Percentiles rank a stretch among this genome's conserved stretches.
These are phyloP conservation scores for Raddia guianensis DNA, from an alignment of 176 grass and related monocot genomes.

Conservation along the genomic window DNA sequence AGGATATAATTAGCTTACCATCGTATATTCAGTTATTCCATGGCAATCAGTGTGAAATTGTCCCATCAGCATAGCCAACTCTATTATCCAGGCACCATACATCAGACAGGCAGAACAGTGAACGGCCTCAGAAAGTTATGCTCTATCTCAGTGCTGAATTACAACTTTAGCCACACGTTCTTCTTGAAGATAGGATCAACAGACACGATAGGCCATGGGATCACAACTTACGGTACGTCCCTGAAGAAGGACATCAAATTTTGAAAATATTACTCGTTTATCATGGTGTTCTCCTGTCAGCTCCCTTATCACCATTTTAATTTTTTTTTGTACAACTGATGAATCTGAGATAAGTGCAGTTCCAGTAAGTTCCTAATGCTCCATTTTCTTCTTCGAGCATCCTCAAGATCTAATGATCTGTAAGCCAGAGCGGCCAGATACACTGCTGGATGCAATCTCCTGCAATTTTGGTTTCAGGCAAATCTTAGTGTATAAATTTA, in stretches of 20 bases:
- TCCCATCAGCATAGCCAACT: not conserved
- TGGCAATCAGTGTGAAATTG: not conserved
- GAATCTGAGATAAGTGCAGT: constrained; percentile 56
- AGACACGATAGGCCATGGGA: constrained; percentile 3
- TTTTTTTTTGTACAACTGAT: constrained; percentile 48
- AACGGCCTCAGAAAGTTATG: constrained; percentile 8
- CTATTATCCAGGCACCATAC: not conserved
- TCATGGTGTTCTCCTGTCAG: constrained; percentile 39
- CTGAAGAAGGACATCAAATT: constrained; percentile 12
- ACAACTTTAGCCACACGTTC: not conserved
- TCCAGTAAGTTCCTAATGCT: constrained; percentile 49
- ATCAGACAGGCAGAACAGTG: not conserved
- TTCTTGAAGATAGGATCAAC: not conserved
- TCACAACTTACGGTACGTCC: not conserved
- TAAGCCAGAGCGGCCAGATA: constrained; percentile 86
- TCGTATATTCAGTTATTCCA: not conserved
- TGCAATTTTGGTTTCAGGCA: constrained; percentile 46
- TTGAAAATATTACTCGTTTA: not conserved
- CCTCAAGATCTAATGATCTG: constrained; percentile 90
- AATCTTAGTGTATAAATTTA: constrained; percentile 16
- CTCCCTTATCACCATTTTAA: constrained; percentile 33
- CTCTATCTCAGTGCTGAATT: not conserved
- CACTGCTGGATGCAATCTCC: constrained; percentile 96
- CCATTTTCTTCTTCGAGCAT: constrained; percentile 67
- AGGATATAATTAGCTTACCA: constrained; percentile 29